Evolutionary conservation across 192 early-diverging fungal species (phyloP), one percentile per base, ranked within the genome.

Genomic region (Backusella tarrabulga): DNA sequence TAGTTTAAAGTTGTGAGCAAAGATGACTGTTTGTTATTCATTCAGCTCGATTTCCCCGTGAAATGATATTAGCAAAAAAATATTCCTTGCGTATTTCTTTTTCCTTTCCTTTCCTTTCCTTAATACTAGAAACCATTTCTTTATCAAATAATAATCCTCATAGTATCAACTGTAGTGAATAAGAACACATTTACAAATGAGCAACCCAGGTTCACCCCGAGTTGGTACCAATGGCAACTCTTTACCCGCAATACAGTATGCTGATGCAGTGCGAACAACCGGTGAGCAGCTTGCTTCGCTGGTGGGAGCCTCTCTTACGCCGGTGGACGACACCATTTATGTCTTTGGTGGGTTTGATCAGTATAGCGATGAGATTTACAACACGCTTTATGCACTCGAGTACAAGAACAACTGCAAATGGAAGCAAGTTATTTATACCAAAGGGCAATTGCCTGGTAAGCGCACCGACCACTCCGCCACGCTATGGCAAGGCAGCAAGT

Each of bases 331-430:
- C 50, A 72, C 72, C 36, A 38, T 91, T 11, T 89, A 87, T 66
- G 84, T 87, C 0, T 89, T 91, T 84, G 89, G 86, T 21, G 89
- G 91, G 0, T 92, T 92, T 72, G 78, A 92, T 72, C 84, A 87
- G 35, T 92, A 91, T 71, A 90, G 86, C 12, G 90, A 90, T 75
- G 90, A 89, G 44, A 90, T 92, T 44, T 91, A 86, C 81, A 90
- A 92, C 71, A 87, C 89, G 68, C 77, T 92, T 15, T 88, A 88
- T 74, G 78, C 79, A 14, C 76, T 91, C 3, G 82, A 85, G 2
- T 77, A 85, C 11, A 80, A 82, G 8, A 78, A 81, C 70, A 56
- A 42, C 14, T 76, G 60, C 12, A 66, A 75, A 52, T 92, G 91
- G 91, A 78, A 56, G 21, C 81, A 81, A 26, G 72, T 89, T 23